These are phyloP conservation scores for Carex kokanica DNA, from an alignment of 176 grass and related monocot genomes.

Conservation along the genomic window DNA sequence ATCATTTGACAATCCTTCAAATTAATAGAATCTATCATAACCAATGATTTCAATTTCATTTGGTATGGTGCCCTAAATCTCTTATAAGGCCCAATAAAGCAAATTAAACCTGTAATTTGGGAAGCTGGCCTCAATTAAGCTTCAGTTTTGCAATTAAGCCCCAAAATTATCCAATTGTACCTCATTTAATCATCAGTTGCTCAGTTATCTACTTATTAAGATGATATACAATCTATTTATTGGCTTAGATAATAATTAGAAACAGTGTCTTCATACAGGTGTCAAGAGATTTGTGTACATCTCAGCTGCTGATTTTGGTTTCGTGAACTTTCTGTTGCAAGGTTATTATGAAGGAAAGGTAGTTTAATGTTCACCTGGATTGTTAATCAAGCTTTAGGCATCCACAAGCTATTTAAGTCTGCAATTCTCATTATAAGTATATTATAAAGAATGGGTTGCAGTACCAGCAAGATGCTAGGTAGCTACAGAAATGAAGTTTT, in stretches of 20 bases:
- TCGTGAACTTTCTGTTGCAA: conserved; percentile 68
- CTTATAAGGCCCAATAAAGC: not conserved
- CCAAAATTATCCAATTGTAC: not conserved
- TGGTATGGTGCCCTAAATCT: not conserved
- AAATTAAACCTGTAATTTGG: not conserved
- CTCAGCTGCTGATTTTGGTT: conserved; percentile 87
- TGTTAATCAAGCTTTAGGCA: not conserved
- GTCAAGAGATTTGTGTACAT: conserved; percentile 93
- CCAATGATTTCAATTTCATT: not conserved
- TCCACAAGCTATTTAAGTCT: not conserved
- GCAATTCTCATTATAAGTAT: not conserved
- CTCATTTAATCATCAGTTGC: conserved; percentile 2
- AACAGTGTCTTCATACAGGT: conserved; percentile 35
- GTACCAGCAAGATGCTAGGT: not conserved
- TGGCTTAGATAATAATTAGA: not conserved
- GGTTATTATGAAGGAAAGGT: conserved; percentile 98
- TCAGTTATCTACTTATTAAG: not conserved
- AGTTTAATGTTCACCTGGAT: conserved; percentile 12
- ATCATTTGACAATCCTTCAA: not conserved
- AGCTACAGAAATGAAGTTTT: not conserved
- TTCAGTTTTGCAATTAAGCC: too few relatives aligned
- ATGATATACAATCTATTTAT: not conserved
- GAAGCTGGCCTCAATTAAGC: not conserved
- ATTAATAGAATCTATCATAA: not conserved
- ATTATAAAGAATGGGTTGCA: not conserved